These are phyloP conservation scores for Albatrellus ellisii DNA, from an alignment of 768 basidiomycete species.

Conservation along the genomic window DNA sequence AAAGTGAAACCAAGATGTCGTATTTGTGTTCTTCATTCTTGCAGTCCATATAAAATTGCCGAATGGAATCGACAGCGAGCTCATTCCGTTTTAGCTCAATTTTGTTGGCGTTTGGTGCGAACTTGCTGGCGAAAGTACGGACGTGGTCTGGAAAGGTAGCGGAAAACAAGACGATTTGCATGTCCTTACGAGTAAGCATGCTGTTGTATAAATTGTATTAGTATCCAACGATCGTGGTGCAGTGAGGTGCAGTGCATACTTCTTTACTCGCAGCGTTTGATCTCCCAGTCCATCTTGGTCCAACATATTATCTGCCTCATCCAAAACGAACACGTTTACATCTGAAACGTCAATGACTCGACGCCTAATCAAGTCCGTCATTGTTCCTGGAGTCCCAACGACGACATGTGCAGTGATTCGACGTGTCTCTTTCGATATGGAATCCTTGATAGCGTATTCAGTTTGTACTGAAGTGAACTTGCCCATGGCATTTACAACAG, in stretches of 20 bases:
- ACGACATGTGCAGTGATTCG: slow-evolving; percentile 80
- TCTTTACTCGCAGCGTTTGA: slow-evolving; percentile 87
- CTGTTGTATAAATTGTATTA: slow-evolving; percentile 20
- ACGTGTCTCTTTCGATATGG: slow-evolving; percentile 49
- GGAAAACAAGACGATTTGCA: slow-evolving; percentile 93
- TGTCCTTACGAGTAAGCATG: slow-evolving; percentile 38
- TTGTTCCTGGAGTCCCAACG: slow-evolving; percentile 94
- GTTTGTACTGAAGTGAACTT: slow-evolving; percentile 90
- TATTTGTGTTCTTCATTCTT: slow-evolving; percentile 86
- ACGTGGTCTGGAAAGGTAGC: slow-evolving; percentile 96
- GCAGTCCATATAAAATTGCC: slow-evolving; percentile 98
- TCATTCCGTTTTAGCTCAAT: slow-evolving; percentile 93
- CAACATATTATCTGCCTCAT: slow-evolving; percentile 99
- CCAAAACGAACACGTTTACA: slow-evolving; percentile 88
- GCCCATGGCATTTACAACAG: slow-evolving; percentile 87
- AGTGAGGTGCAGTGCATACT: slow-evolving; percentile 37
- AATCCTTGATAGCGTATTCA: slow-evolving; percentile 91
- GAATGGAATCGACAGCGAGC: slow-evolving; percentile 85
- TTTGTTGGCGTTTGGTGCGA: slow-evolving; percentile 92
- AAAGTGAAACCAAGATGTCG: slow-evolving; percentile 84
- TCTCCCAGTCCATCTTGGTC: slow-evolving; percentile 90
- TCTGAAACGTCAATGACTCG: slow-evolving; percentile 67
- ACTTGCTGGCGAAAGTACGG: slow-evolving; percentile 80
- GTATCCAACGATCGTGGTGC: not conserved
- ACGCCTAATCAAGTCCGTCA: slow-evolving; percentile 73